Conservation (phyloP, 345 rosid genomes). For the Gossypium stocksii region DNA sequence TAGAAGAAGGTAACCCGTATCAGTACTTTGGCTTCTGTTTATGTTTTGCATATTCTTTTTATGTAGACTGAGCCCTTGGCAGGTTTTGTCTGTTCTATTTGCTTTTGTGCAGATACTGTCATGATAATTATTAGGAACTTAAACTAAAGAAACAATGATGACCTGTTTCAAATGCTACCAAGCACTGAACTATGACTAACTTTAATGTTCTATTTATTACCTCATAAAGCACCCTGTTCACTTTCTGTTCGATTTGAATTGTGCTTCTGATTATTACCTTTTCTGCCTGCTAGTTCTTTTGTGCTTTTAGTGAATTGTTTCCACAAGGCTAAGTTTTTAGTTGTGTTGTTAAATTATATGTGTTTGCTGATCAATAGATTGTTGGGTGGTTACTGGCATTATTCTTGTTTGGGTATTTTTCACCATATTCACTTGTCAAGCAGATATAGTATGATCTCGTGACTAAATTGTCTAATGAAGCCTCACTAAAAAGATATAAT, state of each 20-base stretch:
- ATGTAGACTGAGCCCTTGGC: neutral
- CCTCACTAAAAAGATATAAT: neutral
- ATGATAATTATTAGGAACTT: neutral
- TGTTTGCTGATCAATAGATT: neutral
- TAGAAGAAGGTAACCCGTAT: slow-evolving; percentile 62
- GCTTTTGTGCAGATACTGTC: neutral
- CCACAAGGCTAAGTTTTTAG: neutral
- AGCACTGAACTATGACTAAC: neutral
- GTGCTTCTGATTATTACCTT: neutral
- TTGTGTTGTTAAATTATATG: neutral
- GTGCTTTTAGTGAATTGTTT: neutral
- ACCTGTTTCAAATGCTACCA: neutral
- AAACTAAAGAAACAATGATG: neutral
- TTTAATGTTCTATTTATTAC: neutral
- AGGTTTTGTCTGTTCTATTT: slow-evolving; percentile 6
- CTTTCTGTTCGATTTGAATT: neutral
- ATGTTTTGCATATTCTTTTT: slow-evolving; percentile 8
- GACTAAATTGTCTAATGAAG: neutral
- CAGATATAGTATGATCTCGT: neutral
- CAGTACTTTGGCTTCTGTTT: slow-evolving; percentile 13
- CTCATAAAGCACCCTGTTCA: neutral
- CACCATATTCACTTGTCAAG: neutral
- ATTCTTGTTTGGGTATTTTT: neutral
- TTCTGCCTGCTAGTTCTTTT: slow-evolving; percentile 1
- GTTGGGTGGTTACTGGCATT: neutral